Evolutionary conservation across 805 yeast species (phyloP).

Genomic region (Monosporozyma yasuniensis): DNA sequence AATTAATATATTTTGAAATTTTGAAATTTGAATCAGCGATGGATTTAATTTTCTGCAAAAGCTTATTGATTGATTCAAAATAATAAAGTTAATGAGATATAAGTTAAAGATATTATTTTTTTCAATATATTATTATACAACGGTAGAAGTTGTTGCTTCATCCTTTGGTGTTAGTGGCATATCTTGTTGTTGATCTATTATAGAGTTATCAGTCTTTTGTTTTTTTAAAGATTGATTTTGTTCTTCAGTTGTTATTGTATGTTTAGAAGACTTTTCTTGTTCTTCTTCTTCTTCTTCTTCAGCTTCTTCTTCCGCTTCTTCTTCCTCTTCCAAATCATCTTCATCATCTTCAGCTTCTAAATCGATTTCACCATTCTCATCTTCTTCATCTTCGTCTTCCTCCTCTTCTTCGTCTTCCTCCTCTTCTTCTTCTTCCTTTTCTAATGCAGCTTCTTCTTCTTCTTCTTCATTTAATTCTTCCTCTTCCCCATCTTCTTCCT

Average conservation of each 20-base stretch:
- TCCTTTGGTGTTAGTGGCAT: conserved; percentile 25
- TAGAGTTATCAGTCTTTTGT: conserved; percentile 7
- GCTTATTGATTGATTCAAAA: too few species aligned
- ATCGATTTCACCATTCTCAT: conserved; percentile 1
- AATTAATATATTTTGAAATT: too few species aligned
- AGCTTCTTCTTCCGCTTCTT: conserved; percentile 1
- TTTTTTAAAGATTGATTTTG: neutral
- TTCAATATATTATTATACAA: too few species aligned
- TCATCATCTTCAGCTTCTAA: conserved; percentile 8
- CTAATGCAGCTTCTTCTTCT: conserved; percentile 36
- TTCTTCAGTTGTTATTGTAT: neutral
- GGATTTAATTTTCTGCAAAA: too few species aligned
- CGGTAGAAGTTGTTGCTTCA: neutral
- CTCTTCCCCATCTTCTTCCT: conserved; percentile 40
- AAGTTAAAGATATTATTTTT: too few species aligned
- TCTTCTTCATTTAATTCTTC: conserved; percentile 41
- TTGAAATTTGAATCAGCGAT: too few species aligned
- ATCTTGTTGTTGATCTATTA: conserved; percentile 2
- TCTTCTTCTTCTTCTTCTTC: conserved; percentile 5
- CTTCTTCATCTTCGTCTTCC: conserved; percentile 13
- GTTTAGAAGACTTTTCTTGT: conserved; percentile 8
- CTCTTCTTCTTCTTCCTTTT: conserved; percentile 33
- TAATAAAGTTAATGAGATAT: too few species aligned
- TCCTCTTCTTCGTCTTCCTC: conserved; percentile 28
- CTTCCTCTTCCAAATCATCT: conserved; percentile 10